These are phyloP conservation scores for Botryotinia globosa DNA, from an alignment of 2,329 filamentous ascomycete species.

Conservation along the genomic window DNA sequence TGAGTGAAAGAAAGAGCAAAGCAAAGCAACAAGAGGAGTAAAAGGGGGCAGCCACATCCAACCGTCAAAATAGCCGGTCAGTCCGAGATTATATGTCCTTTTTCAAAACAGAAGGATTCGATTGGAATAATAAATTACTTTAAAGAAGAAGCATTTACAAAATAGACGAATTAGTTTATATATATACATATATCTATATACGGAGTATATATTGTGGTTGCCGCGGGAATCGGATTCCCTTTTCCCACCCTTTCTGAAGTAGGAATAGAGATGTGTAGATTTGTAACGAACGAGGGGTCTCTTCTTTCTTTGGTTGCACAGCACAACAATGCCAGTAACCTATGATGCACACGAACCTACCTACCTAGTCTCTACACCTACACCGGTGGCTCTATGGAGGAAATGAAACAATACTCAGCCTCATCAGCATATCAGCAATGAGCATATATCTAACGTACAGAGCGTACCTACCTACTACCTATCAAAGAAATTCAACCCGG, in stretches of 20 bases:
- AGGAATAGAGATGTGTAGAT: neutral
- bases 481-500: neutral
- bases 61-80: slow-evolving; percentile 1
- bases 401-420: slow-evolving; percentile 11
- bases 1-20: neutral
- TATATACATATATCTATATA: neutral
- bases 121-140: neutral
- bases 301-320: neutral
- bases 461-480: neutral
- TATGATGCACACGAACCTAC: neutral
- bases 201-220: neutral
- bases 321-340: neutral
- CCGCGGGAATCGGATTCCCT: neutral
- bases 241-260: neutral
- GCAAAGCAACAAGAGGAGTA: neutral
- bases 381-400: slow-evolving; percentile 4
- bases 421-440: neutral
- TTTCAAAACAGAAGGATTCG: neutral
- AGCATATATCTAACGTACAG: neutral
- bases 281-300: neutral
- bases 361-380: too few relatives aligned
- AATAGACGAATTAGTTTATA: neutral
- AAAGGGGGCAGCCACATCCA: slow-evolving; percentile 16
- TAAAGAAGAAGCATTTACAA: neutral
- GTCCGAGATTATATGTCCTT: neutral